Evolutionary conservation across 192 early-diverging fungal species (phyloP).

Genomic region (Kickxella alabastrina): DNA sequence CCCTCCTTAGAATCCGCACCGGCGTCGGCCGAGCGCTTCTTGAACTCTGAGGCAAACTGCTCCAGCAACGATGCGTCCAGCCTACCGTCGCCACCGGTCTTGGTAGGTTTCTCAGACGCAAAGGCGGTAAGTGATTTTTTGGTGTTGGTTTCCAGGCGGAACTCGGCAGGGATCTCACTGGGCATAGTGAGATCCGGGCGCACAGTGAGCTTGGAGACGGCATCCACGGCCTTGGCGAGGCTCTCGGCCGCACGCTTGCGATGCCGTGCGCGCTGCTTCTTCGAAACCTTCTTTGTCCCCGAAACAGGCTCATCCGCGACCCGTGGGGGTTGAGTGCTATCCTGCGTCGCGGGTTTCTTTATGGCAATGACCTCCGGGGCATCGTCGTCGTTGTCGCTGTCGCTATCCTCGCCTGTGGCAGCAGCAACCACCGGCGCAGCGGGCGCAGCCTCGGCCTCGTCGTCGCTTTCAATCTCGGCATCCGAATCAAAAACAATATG

Average conservation of each 20-base stretch:
- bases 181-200: conserved; percentile 12
- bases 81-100: conserved; percentile 1
- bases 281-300: too few species aligned
- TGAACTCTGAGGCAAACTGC: conserved; percentile 31
- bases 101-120: background rate
- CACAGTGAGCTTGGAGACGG: conserved; percentile 10
- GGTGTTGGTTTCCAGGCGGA: conserved; percentile 20
- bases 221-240: conserved; percentile 9
- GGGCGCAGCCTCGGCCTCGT: background rate
- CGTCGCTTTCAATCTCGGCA: conserved; percentile 4
- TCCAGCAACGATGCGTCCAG: conserved; percentile 40
- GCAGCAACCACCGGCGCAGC: conserved; percentile 3
- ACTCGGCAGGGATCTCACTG: conserved; percentile 31
- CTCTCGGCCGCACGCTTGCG: conserved; percentile 25
- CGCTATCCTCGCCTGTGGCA: background rate
- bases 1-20: background rate
- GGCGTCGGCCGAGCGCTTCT: background rate
- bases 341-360: conserved; percentile 1
- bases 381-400: conserved; percentile 30
- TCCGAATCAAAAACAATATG: conserved; percentile 23
- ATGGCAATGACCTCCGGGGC: conserved; percentile 39
- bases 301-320: too few species aligned
- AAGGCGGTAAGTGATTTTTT: background rate
- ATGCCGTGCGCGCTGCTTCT: conserved; percentile 35
- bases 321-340: too few species aligned